Conservation (phyloP, 2,329 filamentous ascomycete genomes). For the Cladosporium sp. region DNA sequence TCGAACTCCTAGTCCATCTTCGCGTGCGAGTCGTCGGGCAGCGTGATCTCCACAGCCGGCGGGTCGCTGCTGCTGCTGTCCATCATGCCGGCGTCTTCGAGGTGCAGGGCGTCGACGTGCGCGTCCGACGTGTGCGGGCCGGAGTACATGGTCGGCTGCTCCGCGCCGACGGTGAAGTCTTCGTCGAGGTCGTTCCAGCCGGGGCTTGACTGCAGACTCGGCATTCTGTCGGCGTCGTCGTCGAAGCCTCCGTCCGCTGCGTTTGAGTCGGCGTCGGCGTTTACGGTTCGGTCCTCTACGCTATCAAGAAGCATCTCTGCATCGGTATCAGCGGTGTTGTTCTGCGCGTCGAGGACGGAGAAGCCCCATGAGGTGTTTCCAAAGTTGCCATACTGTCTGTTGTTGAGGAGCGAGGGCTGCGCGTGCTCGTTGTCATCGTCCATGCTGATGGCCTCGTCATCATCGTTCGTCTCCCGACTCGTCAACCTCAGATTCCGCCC, state of each 20-base stretch:
- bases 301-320: conserved; percentile 12
- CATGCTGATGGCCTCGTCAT: conserved; percentile 12
- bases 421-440: neutral
- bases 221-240: neutral
- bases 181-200: conserved; percentile 5
- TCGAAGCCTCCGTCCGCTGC: conserved; percentile 5
- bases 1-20: conserved; percentile 6
- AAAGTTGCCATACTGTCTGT: conserved; percentile 9
- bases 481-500: conserved; percentile 12
- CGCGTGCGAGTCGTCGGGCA: conserved; percentile 1
- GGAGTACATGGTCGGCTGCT: neutral
- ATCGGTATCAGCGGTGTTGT: conserved; percentile 10
- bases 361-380: conserved; percentile 7
- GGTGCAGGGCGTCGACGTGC: neutral
- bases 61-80: conserved; percentile 4
- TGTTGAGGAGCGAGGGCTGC: neutral
- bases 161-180: conserved; percentile 1
- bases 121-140: neutral
- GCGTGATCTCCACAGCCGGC: conserved; percentile 3
- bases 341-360: neutral
- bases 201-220: no score
- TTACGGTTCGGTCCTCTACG: neutral
- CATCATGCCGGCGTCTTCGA: conserved; percentile 5
- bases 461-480: conserved; percentile 13
- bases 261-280: conserved; percentile 7